Evolutionary conservation across 352 stramenopile genomes (phyloP).

Genomic region (Pythium myriotylum): DNA sequence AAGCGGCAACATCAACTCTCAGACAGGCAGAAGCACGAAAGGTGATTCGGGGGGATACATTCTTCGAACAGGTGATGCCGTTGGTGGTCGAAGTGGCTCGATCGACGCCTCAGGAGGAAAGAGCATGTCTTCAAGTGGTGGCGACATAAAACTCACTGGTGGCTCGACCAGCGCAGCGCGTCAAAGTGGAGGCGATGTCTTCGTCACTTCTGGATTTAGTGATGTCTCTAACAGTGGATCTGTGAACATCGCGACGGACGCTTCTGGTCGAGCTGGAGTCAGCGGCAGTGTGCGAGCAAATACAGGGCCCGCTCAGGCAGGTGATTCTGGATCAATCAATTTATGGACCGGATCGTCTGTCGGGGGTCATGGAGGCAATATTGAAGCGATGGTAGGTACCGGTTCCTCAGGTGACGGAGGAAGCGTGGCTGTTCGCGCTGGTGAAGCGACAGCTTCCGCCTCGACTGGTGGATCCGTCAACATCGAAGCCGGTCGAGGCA

Average conservation of each 20-base stretch:
- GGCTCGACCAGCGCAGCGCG: slow-evolving; percentile 44
- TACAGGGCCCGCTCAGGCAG: slow-evolving; percentile 55
- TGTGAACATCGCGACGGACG: slow-evolving; percentile 71
- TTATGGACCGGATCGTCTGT: slow-evolving; percentile 69
- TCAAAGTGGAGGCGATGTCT: slow-evolving; percentile 77
- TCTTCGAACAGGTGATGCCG: slow-evolving; percentile 61
- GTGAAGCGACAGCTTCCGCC: slow-evolving; percentile 45
- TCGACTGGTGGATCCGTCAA: slow-evolving; percentile 52
- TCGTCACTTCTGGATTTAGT: slow-evolving; percentile 76
- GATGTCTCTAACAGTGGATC: slow-evolving; percentile 70
- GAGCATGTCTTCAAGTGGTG: slow-evolving; percentile 60
- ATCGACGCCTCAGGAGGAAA: slow-evolving; percentile 57
- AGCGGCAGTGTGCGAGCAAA: slow-evolving; percentile 71
- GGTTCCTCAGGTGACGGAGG: slow-evolving; percentile 58
- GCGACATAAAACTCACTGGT: slow-evolving; percentile 67
- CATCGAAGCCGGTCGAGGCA: slow-evolving; percentile 46
- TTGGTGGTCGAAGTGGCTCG: slow-evolving; percentile 42
- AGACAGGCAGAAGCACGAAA: slow-evolving; percentile 51
- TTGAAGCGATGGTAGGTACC: slow-evolving; percentile 63
- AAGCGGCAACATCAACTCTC: slow-evolving; percentile 73
- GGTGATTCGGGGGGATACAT: slow-evolving; percentile 63
- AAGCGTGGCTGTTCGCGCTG: slow-evolving; percentile 69
- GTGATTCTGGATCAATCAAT: slow-evolving; percentile 69
- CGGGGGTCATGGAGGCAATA: slow-evolving; percentile 62
- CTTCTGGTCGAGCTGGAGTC: slow-evolving; percentile 72